These are phyloP conservation scores for Dactylellina parvicollis DNA, from an alignment of 2,329 filamentous ascomycete species.

Conservation along the genomic window DNA sequence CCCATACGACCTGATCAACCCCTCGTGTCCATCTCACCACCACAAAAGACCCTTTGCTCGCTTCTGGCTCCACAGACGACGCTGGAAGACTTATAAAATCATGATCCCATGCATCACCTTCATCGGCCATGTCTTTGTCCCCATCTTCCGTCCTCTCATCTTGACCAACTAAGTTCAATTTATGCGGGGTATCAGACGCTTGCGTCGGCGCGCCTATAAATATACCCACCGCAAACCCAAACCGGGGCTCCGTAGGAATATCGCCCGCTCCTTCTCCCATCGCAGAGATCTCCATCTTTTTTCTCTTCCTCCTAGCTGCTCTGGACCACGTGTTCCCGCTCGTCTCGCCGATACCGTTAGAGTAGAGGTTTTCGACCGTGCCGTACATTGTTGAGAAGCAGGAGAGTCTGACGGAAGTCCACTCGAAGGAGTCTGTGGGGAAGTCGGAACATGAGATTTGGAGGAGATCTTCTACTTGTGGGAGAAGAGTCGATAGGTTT, in stretches of 20 bases:
- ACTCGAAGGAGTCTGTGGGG: slow-evolving; percentile 33
- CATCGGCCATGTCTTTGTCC: slow-evolving; percentile 60
- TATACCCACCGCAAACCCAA: slow-evolving; percentile 65
- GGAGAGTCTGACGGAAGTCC: slow-evolving; percentile 28
- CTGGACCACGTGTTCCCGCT: slow-evolving; percentile 61
- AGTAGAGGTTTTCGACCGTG: slow-evolving; percentile 34
- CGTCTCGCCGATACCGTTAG: slow-evolving; percentile 36
- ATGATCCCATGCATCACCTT: slow-evolving; percentile 68
- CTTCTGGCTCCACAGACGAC: slow-evolving; percentile 59
- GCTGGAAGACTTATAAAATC: slow-evolving; percentile 62
- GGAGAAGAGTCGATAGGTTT: slow-evolving; percentile 21
- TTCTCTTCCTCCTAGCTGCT: slow-evolving; percentile 63
- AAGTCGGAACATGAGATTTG: slow-evolving; percentile 28
- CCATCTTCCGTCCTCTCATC: slow-evolving; percentile 57
- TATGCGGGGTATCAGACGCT: slow-evolving; percentile 60
- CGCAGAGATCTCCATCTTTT: slow-evolving; percentile 8
- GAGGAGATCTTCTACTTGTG: slow-evolving; percentile 23
- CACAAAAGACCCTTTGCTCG: slow-evolving; percentile 64
- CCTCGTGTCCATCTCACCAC: slow-evolving; percentile 79
- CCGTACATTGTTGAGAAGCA: slow-evolving; percentile 47
- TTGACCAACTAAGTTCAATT: slow-evolving; percentile 44
- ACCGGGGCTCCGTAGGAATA: slow-evolving; percentile 70
- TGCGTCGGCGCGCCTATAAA: slow-evolving; percentile 59
- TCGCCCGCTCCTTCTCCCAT: slow-evolving; percentile 62
- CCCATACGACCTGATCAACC: slow-evolving; percentile 76